Conservation (phyloP, 2,329 filamentous ascomycete species). For the Penicillium brasilianum region DNA sequence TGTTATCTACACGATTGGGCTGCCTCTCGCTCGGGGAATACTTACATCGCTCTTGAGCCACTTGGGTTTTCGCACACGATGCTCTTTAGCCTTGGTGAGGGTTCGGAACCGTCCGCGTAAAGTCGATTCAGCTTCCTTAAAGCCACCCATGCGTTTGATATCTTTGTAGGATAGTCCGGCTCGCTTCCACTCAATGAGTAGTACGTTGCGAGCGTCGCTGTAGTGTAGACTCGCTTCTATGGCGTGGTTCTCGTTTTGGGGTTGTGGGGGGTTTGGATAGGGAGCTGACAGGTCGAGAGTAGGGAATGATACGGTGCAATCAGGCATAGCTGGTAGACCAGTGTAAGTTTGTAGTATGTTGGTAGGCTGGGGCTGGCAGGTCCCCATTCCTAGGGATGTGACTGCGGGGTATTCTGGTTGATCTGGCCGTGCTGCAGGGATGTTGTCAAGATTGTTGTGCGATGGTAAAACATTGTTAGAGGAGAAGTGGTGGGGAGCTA, state of each 20-base stretch:
- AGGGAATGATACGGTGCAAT: background rate
- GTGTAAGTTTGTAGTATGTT: background rate
- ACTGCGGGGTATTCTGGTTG: background rate
- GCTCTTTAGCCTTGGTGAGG: conserved; percentile 52
- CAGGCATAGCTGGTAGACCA: background rate
- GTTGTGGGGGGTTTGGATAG: conserved; percentile 4
- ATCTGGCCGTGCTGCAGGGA: background rate
- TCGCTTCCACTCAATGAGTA: conserved; percentile 48
- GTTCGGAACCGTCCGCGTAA: conserved; percentile 54
- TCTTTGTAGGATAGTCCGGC: conserved; percentile 54
- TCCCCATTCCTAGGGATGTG: background rate
- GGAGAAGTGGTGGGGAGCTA: background rate
- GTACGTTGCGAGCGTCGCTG: conserved; percentile 41
- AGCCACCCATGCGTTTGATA: conserved; percentile 50
- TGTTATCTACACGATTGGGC: too few relatives aligned
- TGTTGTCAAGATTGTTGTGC: background rate
- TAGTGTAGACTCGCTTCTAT: conserved; percentile 21
- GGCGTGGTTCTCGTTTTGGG: background rate
- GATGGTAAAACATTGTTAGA: background rate
- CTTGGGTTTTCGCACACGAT: conserved; percentile 52
- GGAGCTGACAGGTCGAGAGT: background rate
- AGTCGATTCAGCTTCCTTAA: conserved; percentile 55
- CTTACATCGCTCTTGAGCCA: conserved; percentile 53
- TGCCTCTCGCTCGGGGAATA: too few relatives aligned
- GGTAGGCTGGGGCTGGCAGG: background rate